These are phyloP conservation scores for Clavaria fumosa DNA, from an alignment of 768 basidiomycete genomes.

Conservation along the genomic window DNA sequence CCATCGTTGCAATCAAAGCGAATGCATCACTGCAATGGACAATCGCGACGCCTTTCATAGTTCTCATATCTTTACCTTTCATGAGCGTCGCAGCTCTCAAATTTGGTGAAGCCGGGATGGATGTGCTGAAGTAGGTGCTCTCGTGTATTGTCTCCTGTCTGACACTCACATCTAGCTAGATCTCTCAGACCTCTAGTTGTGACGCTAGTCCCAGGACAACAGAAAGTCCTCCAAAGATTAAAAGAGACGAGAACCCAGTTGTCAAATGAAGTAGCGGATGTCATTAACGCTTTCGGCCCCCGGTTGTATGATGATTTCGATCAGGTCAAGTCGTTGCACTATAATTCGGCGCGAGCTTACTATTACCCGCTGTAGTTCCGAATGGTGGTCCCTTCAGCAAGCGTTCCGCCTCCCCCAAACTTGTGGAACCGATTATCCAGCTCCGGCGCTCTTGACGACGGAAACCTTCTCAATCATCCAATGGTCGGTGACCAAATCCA, in stretches of 20 bases:
- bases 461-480: constrained; percentile 18
- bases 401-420: constrained; percentile 64
- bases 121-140: constrained; percentile 73
- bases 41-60: constrained; percentile 63
- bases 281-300: constrained; percentile 83
- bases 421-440: constrained; percentile 70
- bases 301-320: constrained; percentile 79
- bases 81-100: constrained; percentile 90
- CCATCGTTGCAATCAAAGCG: constrained; percentile 52
- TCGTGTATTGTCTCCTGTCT: constrained; percentile 2
- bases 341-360: constrained; percentile 4
- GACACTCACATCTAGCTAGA: constrained; percentile 24
- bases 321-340: constrained; percentile 29
- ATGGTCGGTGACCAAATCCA: constrained; percentile 7
- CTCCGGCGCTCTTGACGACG: constrained; percentile 74
- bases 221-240: constrained; percentile 59
- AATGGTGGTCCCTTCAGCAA: constrained; percentile 71
- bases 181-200: constrained; percentile 83
- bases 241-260: constrained; percentile 60
- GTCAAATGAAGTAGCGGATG: constrained; percentile 68
- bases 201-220: constrained; percentile 79
- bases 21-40: constrained; percentile 46
- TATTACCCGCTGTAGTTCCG: constrained; percentile 36
- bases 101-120: constrained; percentile 96
- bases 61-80: constrained; percentile 61